These are phyloP conservation scores for Bryoglossum gracile DNA, from an alignment of 495 filamentous ascomycete genomes.

Conservation along the genomic window DNA sequence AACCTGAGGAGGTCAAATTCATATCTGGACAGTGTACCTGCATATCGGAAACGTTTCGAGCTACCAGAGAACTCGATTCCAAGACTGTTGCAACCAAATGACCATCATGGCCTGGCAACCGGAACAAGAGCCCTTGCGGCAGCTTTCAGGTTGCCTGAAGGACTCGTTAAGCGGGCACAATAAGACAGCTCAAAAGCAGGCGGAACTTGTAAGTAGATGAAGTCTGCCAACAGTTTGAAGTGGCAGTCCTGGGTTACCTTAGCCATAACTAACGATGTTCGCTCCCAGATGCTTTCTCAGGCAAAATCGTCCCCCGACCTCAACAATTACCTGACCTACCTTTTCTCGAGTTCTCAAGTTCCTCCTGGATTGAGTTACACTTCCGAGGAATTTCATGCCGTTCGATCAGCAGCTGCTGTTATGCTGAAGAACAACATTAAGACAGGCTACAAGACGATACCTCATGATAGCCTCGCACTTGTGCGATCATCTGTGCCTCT, in stretches of 20 bases:
- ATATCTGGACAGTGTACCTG: conserved; percentile 18
- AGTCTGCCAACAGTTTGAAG: too few relatives aligned
- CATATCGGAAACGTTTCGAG: conserved; percentile 17
- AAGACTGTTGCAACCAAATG: conserved; percentile 6
- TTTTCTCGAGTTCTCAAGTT: conserved; percentile 65
- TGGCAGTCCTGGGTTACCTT: too few relatives aligned
- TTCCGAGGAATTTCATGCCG: conserved; percentile 55
- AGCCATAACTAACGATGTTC: too few relatives aligned
- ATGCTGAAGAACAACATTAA: conserved; percentile 93
- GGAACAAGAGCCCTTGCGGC: conserved; percentile 72
- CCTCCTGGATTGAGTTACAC: conserved; percentile 51
- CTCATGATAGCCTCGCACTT: conserved; percentile 59
- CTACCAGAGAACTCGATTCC: neutral
- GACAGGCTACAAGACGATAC: conserved; percentile 60
- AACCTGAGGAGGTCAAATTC: conserved; percentile 10
- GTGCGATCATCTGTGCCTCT: conserved; percentile 71
- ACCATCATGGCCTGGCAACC: conserved; percentile 85
- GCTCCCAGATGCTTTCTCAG: conserved; percentile 85
- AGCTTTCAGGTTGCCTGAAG: conserved; percentile 80
- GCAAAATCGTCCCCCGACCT: conserved; percentile 88
- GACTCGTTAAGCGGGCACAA: conserved; percentile 86
- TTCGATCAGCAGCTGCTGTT: conserved; percentile 79
- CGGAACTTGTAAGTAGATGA: conserved; percentile 55
- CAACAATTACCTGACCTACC: conserved; percentile 91
- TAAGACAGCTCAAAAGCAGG: conserved; percentile 71